phyloP scores from a whole-genome alignment of 495 filamentous ascomycete genomes.

The Xylaria bambusicola region DNA sequence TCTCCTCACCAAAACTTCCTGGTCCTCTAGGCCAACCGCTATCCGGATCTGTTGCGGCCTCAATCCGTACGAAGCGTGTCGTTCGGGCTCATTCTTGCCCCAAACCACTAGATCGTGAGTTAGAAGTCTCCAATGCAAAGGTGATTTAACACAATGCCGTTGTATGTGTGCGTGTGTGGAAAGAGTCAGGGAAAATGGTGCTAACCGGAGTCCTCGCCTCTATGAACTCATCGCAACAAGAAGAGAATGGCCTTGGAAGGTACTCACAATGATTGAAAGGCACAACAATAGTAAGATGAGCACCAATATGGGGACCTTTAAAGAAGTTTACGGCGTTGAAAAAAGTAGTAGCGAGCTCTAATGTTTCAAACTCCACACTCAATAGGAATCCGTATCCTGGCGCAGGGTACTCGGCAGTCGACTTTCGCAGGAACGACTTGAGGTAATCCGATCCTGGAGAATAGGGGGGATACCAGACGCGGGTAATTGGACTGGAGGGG shows the following conservation, averaged over 20 bases:
- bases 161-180: not conserved
- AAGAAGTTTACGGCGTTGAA: conserved; percentile 45
- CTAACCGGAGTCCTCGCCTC: not conserved
- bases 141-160: too few relatives aligned
- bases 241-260: not conserved
- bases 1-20: conserved; percentile 36
- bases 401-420: conserved; percentile 31
- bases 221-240: too few relatives aligned
- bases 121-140: not conserved
- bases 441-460: conserved; percentile 38
- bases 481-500: conserved; percentile 31
- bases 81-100: conserved; percentile 25
- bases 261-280: conserved; percentile 38
- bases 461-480: conserved; percentile 44
- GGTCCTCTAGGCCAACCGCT: conserved; percentile 44
- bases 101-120: conserved; percentile 22
- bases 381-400: conserved; percentile 46
- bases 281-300: conserved; percentile 46
- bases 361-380: conserved; percentile 43
- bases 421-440: conserved; percentile 34
- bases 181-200: not conserved
- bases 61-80: conserved; percentile 34
- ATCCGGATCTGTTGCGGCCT: conserved; percentile 39
- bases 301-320: conserved; percentile 50
- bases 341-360: conserved; percentile 37